Conservation (phyloP, 2,329 filamentous ascomycete genomes). For the Dothistroma septosporum region DNA sequence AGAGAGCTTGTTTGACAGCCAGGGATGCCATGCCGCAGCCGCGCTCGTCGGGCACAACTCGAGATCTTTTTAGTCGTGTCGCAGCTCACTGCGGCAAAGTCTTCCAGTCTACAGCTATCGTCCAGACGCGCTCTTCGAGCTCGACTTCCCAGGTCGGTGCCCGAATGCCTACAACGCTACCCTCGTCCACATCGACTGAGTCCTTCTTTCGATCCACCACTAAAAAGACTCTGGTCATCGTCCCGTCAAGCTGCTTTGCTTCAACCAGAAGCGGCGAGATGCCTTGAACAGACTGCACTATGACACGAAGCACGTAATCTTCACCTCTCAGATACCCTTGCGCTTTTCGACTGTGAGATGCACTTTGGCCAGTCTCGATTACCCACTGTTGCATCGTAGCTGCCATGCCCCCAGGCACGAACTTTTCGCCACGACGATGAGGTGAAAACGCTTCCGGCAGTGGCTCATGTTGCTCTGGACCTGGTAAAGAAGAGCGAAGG, state of each 20-base stretch:
- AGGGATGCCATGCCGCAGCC: conserved; percentile 1
- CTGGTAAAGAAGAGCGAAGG: conserved; percentile 35
- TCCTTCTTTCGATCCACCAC: conserved; percentile 22
- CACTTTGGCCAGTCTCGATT: conserved; percentile 39
- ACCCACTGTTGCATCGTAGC: conserved; percentile 50
- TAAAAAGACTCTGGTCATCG: conserved; percentile 20
- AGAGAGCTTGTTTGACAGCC: not conserved
- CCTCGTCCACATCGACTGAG: conserved; percentile 22
- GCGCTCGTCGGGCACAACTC: not conserved
- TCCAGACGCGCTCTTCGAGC: conserved; percentile 35
- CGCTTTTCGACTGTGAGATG: conserved; percentile 24
- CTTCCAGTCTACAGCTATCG: conserved; percentile 43
- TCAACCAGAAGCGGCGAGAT: conserved; percentile 19
- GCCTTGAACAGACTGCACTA: conserved; percentile 18
- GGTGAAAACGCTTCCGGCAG: conserved; percentile 54
- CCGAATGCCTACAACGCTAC: conserved; percentile 36
- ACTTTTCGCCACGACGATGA: conserved; percentile 48
- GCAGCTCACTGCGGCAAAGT: conserved; percentile 3
- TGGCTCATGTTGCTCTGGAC: conserved; percentile 34
- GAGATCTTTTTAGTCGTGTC: not conserved
- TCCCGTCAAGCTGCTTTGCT: conserved; percentile 14
- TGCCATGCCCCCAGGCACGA: conserved; percentile 48
- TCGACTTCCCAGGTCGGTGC: conserved; percentile 42
- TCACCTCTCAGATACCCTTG: conserved; percentile 24
- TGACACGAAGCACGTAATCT: conserved; percentile 24